phyloP scores from a whole-genome alignment of 148 eudicot genomes.

The Vaccinium macrocarpon region DNA sequence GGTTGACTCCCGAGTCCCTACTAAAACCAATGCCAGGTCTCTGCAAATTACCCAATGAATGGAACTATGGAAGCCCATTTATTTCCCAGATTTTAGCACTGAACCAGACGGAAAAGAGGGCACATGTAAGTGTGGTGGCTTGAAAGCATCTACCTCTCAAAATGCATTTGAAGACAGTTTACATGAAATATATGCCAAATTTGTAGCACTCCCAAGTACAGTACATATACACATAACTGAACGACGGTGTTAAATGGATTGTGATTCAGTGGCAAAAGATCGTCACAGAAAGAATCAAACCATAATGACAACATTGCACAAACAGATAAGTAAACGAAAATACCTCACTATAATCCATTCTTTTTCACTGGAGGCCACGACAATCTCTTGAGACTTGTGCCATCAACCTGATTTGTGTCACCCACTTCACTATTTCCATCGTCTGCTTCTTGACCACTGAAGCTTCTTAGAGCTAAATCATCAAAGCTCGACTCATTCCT shows the following conservation, averaged over 20 bases:
- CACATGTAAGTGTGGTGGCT: background rate
- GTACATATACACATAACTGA: background rate
- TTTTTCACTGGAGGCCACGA: conserved; percentile 67
- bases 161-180: background rate
- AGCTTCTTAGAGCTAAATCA: conserved; percentile 45
- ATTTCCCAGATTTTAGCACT: background rate
- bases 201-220: too few species aligned
- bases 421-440: conserved; percentile 38
- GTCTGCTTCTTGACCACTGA: conserved; percentile 31
- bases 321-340: background rate
- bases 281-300: background rate
- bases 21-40: background rate
- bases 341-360: conserved; percentile 17
- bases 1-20: background rate
- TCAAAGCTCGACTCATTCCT: conserved; percentile 57
- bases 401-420: conserved; percentile 28
- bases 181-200: background rate
- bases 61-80: background rate
- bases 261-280: background rate
- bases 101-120: background rate
- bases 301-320: background rate
- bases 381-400: conserved; percentile 41
- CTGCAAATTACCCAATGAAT: background rate
- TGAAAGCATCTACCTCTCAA: background rate
- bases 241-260: background rate